Evolutionary conservation across 2,329 filamentous ascomycete genomes (phyloP), one percentile per base, ranked within the genome.

Genomic region (Zymoseptoria tritici): DNA sequence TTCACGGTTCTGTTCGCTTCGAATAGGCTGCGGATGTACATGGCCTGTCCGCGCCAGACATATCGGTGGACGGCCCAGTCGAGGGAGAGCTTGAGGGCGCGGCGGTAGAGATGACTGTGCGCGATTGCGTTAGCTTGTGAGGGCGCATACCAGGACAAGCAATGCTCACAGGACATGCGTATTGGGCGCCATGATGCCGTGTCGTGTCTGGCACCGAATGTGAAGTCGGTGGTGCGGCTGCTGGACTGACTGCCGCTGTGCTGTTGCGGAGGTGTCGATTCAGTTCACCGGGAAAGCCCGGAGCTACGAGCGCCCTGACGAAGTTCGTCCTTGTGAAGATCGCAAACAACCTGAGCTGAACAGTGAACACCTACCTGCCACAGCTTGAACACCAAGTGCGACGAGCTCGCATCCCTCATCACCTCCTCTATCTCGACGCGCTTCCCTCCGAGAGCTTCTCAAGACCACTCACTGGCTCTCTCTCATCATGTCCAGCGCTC

Each of bases 11-110:
- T 90, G 77, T 99, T 97, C 60, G 91, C 91, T 75, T 99, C 94
- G 73, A 97, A 99, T 13, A 97, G 83, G 46, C 89, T 91, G 70
- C 94, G 88, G 70, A 99, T 96, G 76, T 99, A 97, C 64, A 97
- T 80, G 31, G 94, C 94, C 77, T 97, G 94, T 63, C 93, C 92
- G 70, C 94, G 88, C 93, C 94, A 99, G 62, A 97, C 79, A 71
- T 93, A 85, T 67, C 94, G 85, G 74, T 97, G 90, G 64, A 97
- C 91, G 60, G 91, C 85, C 94, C 94, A 99, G 80, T 97, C 91
- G 66, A 97, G 85, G 50, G 94, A 84, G 66, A 97, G 86, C 82
- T 97, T 97, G 73, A 99, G 78, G 24, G 91, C 91, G 68, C 91
- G 90, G 73, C 93, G 88, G 78, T 99, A 99, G 62, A 99, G 87